Conservation (phyloP, 2,329 filamentous ascomycete genomes). For the Colletotrichum spinosum region DNA sequence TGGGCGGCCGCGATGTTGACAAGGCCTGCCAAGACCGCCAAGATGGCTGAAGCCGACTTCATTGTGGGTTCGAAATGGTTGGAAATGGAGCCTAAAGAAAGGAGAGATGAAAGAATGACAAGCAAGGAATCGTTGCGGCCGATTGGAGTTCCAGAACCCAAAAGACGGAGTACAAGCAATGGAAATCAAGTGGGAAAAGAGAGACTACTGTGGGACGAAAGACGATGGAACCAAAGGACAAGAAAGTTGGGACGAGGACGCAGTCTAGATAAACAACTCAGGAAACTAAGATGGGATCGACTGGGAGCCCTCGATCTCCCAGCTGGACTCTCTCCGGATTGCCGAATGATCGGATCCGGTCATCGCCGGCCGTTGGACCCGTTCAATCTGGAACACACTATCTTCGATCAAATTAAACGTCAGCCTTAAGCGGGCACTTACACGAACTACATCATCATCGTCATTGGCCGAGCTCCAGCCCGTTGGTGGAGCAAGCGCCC, state of each 20-base stretch:
- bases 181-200: constrained; percentile 1
- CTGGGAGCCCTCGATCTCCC: constrained; percentile 5
- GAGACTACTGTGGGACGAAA: not conserved
- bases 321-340: not conserved
- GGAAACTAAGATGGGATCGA: too few species aligned
- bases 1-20: constrained; percentile 22
- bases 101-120: not conserved
- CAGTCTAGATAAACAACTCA: too few species aligned
- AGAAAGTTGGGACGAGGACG: too few species aligned
- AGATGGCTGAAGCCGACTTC: constrained; percentile 25
- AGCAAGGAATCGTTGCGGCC: not conserved
- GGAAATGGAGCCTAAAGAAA: not conserved
- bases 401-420: constrained; percentile 7
- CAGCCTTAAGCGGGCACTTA: not conserved
- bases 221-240: too few species aligned
- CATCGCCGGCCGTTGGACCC: not conserved
- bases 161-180: not conserved
- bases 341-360: too few species aligned
- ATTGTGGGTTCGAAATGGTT: constrained; percentile 15
- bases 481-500: constrained; percentile 11
- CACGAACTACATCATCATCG: not conserved
- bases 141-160: constrained; percentile 26
- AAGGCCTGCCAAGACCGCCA: constrained; percentile 30
- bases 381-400: not conserved
- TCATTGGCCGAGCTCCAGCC: constrained; percentile 6